phyloP scores from a whole-genome alignment of 257 asterid species.

The Haberlea rhodopensis region DNA sequence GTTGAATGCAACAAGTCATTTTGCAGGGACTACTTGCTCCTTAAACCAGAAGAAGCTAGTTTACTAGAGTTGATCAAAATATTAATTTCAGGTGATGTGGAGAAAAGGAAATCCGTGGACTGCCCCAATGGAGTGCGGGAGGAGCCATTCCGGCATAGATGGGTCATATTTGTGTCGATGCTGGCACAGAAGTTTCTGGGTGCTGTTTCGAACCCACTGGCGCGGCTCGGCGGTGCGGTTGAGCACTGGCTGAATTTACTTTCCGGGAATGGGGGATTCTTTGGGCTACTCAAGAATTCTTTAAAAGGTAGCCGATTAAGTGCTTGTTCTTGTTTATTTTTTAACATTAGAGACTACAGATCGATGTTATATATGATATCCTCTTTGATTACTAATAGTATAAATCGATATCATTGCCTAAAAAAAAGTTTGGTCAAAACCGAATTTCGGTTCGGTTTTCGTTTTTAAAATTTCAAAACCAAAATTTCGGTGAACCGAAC shows the following conservation, averaged over 20 bases:
- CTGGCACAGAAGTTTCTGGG: constrained; percentile 38
- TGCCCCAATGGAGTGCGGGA: constrained; percentile 22
- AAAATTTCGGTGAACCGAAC: too few species aligned
- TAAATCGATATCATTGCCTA: too few species aligned
- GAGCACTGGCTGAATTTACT: constrained; percentile 61
- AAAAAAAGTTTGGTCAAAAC: too few species aligned
- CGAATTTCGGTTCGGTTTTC: too few species aligned
- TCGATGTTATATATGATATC: constrained; percentile 5
- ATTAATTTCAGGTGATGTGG: constrained; percentile 32
- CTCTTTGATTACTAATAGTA: too few species aligned
- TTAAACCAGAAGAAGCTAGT: constrained; percentile 35
- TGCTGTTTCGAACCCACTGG: constrained; percentile 36
- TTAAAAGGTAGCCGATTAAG: too few species aligned
- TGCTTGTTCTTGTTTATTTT: too few species aligned
- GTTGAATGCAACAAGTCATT: constrained; percentile 37
- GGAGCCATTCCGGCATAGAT: constrained; percentile 42
- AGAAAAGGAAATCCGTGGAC: constrained; percentile 35
- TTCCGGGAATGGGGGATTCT: constrained; percentile 37
- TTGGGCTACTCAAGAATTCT: constrained; percentile 24
- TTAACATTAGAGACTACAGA: too few species aligned
- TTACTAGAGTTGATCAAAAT: constrained; percentile 26
- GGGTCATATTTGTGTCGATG: constrained; percentile 40
- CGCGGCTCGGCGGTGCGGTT: constrained; percentile 32
- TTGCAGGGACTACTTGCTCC: constrained; percentile 37
- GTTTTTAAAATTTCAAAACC: too few species aligned